Conservation (phyloP, 352 stramenopile species). For the Aphanomyces stellatus region DNA sequence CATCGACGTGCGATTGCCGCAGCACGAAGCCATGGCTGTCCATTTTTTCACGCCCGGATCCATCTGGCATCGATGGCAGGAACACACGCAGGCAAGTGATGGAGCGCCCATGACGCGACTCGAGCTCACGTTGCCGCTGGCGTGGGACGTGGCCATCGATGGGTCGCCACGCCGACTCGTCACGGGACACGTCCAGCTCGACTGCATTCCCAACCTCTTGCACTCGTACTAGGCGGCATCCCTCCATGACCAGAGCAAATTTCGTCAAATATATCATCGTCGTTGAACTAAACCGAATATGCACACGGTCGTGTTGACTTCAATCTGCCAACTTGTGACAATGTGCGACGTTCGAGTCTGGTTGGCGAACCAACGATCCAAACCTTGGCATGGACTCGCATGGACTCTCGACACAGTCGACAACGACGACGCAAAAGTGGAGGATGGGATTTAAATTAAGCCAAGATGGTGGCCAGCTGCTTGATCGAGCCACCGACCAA, state of each 20-base stretch:
- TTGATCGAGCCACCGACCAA: conserved; percentile 36
- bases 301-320: too few species aligned
- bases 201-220: not conserved
- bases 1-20: not conserved
- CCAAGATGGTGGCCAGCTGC: not conserved
- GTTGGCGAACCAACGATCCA: too few species aligned
- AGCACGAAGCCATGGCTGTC: not conserved
- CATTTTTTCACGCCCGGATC: not conserved
- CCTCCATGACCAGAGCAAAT: not conserved
- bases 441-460: not conserved
- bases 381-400: too few species aligned
- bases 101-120: not conserved
- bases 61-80: not conserved
- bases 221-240: not conserved
- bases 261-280: too few species aligned
- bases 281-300: too few species aligned
- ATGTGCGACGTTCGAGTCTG: too few species aligned
- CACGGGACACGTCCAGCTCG: not conserved
- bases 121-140: not conserved
- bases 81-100: not conserved
- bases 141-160: not conserved
- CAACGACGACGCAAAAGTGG: not conserved
- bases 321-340: too few species aligned
- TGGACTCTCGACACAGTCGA: not conserved
- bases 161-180: not conserved